phyloP scores from a whole-genome alignment of 306 rosid genomes.

The Acacia acuminata region DNA sequence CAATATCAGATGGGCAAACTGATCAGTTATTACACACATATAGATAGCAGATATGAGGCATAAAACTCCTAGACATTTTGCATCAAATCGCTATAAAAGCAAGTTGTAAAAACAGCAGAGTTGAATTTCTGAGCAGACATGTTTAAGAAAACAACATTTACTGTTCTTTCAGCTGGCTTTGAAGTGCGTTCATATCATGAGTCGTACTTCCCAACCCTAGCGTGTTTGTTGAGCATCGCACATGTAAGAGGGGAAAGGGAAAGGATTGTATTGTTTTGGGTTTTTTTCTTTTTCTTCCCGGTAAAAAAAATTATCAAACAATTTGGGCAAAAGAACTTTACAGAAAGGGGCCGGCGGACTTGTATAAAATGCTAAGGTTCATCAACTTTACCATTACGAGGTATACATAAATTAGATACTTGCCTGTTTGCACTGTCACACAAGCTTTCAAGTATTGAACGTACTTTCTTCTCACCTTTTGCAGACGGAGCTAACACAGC shows the following conservation, averaged over 20 bases:
- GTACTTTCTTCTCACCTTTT: slow-evolving; percentile 75
- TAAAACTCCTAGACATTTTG: not conserved
- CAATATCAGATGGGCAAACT: not conserved
- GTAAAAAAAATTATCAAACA: not conserved
- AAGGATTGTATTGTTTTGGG: too few relatives aligned
- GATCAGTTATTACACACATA: not conserved
- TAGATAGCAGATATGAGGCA: not conserved
- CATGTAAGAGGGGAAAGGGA: too few relatives aligned
- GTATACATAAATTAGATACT: slow-evolving; percentile 24
- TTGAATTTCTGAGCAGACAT: not conserved
- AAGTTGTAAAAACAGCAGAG: not conserved
- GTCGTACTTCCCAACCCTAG: not conserved
- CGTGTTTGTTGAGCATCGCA: not conserved
- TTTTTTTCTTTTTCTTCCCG: too few relatives aligned
- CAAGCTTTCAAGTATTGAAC: slow-evolving; percentile 78
- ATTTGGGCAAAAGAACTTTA: not conserved
- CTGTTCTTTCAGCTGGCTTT: not conserved
- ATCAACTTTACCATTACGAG: slow-evolving; percentile 7
- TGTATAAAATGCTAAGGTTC: not conserved
- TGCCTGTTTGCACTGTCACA: slow-evolving; percentile 68
- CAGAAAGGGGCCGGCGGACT: not conserved
- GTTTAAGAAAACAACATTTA: not conserved
- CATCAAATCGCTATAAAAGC: not conserved
- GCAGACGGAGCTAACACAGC: slow-evolving; percentile 70
- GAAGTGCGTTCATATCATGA: not conserved